These are phyloP conservation scores for Pythium diclinum DNA, from an alignment of 352 stramenopile species.

Conservation along the genomic window DNA sequence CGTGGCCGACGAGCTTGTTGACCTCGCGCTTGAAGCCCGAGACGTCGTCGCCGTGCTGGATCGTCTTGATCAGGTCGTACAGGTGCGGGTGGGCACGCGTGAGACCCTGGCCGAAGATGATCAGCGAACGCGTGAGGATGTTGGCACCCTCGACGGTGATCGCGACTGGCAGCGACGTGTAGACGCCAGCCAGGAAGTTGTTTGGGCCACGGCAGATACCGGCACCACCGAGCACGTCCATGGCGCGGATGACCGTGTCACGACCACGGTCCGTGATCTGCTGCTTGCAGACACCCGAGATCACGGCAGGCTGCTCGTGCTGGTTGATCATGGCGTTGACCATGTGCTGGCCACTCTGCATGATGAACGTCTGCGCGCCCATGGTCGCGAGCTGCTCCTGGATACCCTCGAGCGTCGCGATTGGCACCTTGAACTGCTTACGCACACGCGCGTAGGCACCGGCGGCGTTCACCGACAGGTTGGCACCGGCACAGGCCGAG, in stretches of 20 bases:
- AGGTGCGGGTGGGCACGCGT: conserved; percentile 97
- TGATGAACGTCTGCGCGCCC: conserved; percentile 93
- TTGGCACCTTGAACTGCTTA: conserved; percentile 98
- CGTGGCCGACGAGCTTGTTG: conserved; percentile 93
- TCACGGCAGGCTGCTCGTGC: conserved; percentile 97
- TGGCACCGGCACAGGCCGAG: conserved; percentile 90
- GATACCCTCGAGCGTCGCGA: conserved; percentile 97
- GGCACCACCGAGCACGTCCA: conserved; percentile 96
- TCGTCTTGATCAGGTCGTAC: conserved; percentile 96
- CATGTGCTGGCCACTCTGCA: conserved; percentile 94
- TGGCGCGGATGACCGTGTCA: conserved; percentile 94
- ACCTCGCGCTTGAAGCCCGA: conserved; percentile 93
- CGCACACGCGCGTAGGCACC: conserved; percentile 95
- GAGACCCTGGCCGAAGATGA: conserved; percentile 98
- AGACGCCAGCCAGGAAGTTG: conserved; percentile 96
- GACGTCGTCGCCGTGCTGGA: conserved; percentile 94
- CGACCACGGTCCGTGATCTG: conserved; percentile 96
- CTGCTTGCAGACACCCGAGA: conserved; percentile 99
- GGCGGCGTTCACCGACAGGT: conserved; percentile 90
- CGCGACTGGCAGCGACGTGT: conserved; percentile 95
- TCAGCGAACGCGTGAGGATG: conserved; percentile 96
- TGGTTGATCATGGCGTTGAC: conserved; percentile 99
- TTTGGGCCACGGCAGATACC: conserved; percentile 97
- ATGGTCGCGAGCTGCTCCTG: conserved; percentile 95
- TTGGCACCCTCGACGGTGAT: conserved; percentile 98